Percentiles rank a stretch among this genome's conserved stretches.
Evolutionary conservation across 306 rosid genomes (phyloP).

Genomic region (Gastrolobium villosum): DNA sequence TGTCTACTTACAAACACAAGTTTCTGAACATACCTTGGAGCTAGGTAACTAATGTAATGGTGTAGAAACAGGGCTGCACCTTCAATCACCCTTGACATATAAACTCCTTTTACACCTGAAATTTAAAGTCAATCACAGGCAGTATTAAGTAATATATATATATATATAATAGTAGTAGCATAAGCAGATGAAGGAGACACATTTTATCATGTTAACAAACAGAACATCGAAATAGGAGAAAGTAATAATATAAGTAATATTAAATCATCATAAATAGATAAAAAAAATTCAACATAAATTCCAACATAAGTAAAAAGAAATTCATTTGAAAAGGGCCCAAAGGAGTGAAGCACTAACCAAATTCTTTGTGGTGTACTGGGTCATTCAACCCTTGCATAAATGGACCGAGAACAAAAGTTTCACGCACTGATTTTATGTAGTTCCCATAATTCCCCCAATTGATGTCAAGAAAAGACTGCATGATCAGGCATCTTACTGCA

Average conservation of each 20-base stretch:
- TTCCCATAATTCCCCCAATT: constrained; percentile 72
- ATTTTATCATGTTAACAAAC: constrained; percentile 8
- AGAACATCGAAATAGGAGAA: constrained; percentile 20
- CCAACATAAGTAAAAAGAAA: constrained; percentile 38
- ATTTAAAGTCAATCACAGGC: constrained; percentile 29
- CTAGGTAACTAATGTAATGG: constrained; percentile 61
- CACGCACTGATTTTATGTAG: constrained; percentile 72
- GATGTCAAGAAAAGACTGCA: constrained; percentile 86
- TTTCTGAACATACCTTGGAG: constrained; percentile 65
- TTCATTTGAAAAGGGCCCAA: constrained; percentile 38
- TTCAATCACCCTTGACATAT: constrained; percentile 76
- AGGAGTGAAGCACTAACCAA: constrained; percentile 64
- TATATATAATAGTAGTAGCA: constrained; percentile 10
- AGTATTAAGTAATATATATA: constrained; percentile 25
- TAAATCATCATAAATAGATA: constrained; percentile 22
- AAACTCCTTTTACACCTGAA: constrained; percentile 83
- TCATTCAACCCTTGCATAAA: constrained; percentile 86
- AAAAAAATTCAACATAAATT: constrained; percentile 29
- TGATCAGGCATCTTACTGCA: constrained; percentile 96
- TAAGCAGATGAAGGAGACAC: constrained; percentile 12
- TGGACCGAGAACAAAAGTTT: constrained; percentile 83
- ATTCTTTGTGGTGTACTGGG: constrained; percentile 92
- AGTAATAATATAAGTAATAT: constrained; percentile 12
- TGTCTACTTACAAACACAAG: neutral
- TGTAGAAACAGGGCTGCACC: constrained; percentile 76